Conservation (phyloP, 441 rosid species). For the Gossypium armourianum region DNA sequence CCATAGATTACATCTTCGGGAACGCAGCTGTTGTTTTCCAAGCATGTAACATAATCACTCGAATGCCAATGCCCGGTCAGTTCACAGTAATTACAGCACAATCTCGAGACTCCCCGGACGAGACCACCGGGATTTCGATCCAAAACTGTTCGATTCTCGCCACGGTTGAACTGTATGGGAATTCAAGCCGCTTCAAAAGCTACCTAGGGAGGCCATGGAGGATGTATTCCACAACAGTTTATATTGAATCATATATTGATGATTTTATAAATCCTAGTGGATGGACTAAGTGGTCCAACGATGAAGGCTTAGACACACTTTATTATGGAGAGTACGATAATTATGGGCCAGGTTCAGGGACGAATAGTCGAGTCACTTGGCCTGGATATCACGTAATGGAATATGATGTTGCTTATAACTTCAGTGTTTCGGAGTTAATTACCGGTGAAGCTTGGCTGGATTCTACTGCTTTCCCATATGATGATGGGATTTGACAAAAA, state of each 20-base stretch:
- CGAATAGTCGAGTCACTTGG: conserved; percentile 52
- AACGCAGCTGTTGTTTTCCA: conserved; percentile 70
- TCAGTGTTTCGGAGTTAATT: conserved; percentile 56
- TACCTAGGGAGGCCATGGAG: conserved; percentile 74
- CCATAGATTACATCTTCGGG: conserved; percentile 70
- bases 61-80: conserved; percentile 54
- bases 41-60: conserved; percentile 50
- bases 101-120: conserved; percentile 45
- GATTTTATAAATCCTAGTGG: conserved; percentile 50
- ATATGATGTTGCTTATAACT: conserved; percentile 48
- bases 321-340: conserved; percentile 70
- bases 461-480: conserved; percentile 50
- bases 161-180: conserved; percentile 33
- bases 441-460: conserved; percentile 59
- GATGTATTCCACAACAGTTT: conserved; percentile 45
- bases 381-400: conserved; percentile 53
- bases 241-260: conserved; percentile 59
- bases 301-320: conserved; percentile 35
- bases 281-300: conserved; percentile 51
- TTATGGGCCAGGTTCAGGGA: conserved; percentile 57
- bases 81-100: conserved; percentile 69
- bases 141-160: conserved; percentile 63
- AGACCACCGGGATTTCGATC: conserved; percentile 71
- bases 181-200: conserved; percentile 32
- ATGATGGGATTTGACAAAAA: conserved; percentile 28